Evolutionary conservation across 805 yeast genomes (phyloP).

Genomic region (Groenewaldozyma tartarivorans): DNA sequence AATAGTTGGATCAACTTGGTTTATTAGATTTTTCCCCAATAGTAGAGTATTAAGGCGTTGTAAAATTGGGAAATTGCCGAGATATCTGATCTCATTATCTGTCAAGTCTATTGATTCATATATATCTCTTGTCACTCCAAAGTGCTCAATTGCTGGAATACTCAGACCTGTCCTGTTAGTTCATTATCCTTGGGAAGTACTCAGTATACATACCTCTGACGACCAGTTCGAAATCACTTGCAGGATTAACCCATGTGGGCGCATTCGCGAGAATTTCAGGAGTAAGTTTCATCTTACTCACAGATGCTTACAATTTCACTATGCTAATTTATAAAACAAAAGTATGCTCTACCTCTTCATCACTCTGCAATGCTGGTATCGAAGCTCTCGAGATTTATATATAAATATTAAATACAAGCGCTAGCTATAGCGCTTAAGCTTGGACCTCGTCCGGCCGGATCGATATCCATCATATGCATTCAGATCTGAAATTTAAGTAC

Average conservation of each 20-base stretch:
- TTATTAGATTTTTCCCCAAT: constrained; percentile 53
- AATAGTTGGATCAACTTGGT: constrained; percentile 30
- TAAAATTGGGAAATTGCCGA: constrained; percentile 42
- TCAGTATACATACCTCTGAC: constrained; percentile 29
- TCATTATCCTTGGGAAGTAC: not conserved
- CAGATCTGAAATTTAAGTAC: too few species aligned
- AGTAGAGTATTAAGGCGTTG: constrained; percentile 43
- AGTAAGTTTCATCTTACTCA: constrained; percentile 60
- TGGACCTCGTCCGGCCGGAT: too few species aligned
- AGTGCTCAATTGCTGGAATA: constrained; percentile 36
- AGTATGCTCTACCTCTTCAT: too few species aligned
- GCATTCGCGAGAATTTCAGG: constrained; percentile 41
- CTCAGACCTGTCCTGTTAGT: constrained; percentile 18
- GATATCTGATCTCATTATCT: constrained; percentile 54
- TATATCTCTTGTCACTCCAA: constrained; percentile 33
- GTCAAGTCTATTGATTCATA: constrained; percentile 61
- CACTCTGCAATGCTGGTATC: too few species aligned
- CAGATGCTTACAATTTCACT: too few species aligned
- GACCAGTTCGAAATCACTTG: constrained; percentile 33
- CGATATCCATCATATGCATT: too few species aligned
- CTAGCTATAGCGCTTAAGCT: too few species aligned
- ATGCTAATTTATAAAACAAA: too few species aligned
- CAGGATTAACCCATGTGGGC: constrained; percentile 39
- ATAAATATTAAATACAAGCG: too few species aligned
- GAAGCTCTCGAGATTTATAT: too few species aligned